A percentile compares a stretch with the other conserved stretches of the same genome.
Conservation (phyloP, 257 asterid species). For the Fraxinus cuspidata region DNA sequence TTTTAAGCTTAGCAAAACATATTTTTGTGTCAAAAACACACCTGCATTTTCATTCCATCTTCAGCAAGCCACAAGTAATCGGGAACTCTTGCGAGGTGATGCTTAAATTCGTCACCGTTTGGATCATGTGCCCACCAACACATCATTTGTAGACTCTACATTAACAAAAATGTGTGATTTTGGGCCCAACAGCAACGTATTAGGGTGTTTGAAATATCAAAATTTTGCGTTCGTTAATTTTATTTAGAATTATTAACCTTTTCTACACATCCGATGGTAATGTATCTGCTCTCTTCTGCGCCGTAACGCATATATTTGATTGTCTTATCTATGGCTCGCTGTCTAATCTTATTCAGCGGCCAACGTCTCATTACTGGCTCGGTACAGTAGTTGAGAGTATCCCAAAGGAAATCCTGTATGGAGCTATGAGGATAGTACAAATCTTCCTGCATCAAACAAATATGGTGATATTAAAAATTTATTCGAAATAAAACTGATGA, state of each 20-base stretch:
- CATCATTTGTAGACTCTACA: constrained; percentile 81
- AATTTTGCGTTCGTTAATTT: neutral
- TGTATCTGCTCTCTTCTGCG: constrained; percentile 62
- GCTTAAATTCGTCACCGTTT: constrained; percentile 59
- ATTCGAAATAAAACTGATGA: neutral
- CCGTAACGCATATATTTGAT: constrained; percentile 63
- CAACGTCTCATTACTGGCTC: constrained; percentile 72
- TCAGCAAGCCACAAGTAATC: constrained; percentile 87
- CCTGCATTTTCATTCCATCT: constrained; percentile 94
- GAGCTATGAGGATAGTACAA: constrained; percentile 60
- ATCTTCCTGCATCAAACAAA: constrained; percentile 49
- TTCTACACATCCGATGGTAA: constrained; percentile 61
- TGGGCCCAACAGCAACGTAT: neutral
- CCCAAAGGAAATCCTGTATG: constrained; percentile 69
- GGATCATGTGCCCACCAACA: constrained; percentile 86
- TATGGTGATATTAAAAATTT: neutral
- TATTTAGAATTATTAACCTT: constrained; percentile 33
- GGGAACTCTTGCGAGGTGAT: constrained; percentile 75
- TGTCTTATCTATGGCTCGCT: constrained; percentile 55
- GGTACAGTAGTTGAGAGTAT: constrained; percentile 50
- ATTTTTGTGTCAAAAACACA: neutral
- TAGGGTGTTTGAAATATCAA: neutral
- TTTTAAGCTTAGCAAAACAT: neutral
- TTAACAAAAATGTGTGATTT: neutral
- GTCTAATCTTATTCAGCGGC: constrained; percentile 66